Evolutionary conservation across 257 asterid species (phyloP), one percentile per base, ranked within the genome.

Genomic region (Solanum corneliomulleri): DNA sequence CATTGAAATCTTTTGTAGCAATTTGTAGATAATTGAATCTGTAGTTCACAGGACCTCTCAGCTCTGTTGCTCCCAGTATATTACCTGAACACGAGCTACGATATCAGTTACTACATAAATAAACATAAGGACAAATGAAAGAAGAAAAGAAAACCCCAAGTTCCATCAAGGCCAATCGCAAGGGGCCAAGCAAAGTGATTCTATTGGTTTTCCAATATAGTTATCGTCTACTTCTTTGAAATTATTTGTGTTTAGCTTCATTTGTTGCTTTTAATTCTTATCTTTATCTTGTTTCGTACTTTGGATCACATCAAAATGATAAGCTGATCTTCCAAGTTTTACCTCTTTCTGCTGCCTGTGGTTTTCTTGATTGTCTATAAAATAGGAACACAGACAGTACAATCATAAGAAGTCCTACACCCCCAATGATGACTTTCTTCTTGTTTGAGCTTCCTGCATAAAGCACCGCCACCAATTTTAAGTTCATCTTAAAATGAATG

Each of bases 21-120:
- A 76, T 64, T 89, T 91, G 94, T 82, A 96, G 84, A 85, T 94
- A 95, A 86, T 91, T 95, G 88, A 91, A 93, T 16, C 85, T 88
- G 90, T 92, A 96, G 66, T 86, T 78, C 72, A 86, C 92, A 25
- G 99, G 99, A 33, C 99, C 95, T 91, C 93, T 98, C 74, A 96
- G 80, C 80, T 95, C 96, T 4, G 95, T 95, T 86, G 93, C 92
- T 12, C 98, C 96, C 91, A 95, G 87, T 77, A 95, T 92, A 86
- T 93, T 85, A 42, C 89, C 98, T 96, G 89, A 47, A 80, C 44
- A 47, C 0, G 16, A 80, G 66, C 5, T 80, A 80, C 20, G 0
- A 5, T 47, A 80, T 80, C 69, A 80, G 11, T 10, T 47, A 62
- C 29, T 2, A 27, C 11, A 3, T 47, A 49, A 49, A 80, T 29